A percentile compares a stretch with the other conserved stretches of the same genome.
Evolutionary conservation across 1,284 basidiomycete genomes (phyloP).

Genomic region (Phaffia rhodozyma): DNA sequence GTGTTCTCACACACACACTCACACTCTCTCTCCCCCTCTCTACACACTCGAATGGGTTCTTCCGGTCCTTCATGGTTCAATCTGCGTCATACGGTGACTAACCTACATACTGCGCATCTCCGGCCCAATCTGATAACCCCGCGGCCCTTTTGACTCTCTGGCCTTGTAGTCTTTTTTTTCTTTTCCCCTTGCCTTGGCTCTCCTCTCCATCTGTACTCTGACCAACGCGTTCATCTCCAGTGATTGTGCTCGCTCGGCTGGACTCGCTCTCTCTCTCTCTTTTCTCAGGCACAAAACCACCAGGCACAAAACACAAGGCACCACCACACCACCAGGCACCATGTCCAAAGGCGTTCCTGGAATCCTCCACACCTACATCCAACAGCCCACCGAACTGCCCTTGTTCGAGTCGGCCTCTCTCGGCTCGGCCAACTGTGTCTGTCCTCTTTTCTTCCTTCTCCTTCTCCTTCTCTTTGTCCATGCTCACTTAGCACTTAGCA

Average conservation of each 20-base stretch:
- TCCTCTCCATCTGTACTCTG: neutral
- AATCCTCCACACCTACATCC: neutral
- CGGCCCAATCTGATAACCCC: neutral
- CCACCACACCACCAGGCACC: too few species aligned
- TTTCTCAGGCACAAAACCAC: neutral
- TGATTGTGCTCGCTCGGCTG: neutral
- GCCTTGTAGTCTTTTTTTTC: neutral
- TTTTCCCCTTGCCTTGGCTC: neutral
- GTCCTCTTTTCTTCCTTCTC: neutral
- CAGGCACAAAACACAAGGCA: neutral
- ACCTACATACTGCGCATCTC: too few species aligned
- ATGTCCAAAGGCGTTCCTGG: too few species aligned
- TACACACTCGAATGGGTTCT: too few species aligned
- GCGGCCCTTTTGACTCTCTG: neutral
- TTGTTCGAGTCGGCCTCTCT: neutral
- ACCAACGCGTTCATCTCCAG: neutral
- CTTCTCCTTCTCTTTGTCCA: neutral
- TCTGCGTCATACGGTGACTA: too few species aligned
- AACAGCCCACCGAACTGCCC: neutral
- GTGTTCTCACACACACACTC: too few species aligned
- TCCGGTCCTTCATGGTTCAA: neutral
- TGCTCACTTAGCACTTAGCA: too few species aligned
- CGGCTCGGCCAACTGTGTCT: neutral
- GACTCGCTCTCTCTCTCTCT: neutral
- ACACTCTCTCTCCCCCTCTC: neutral